A percentile compares a stretch with the other conserved stretches of the same genome.
Conservation (phyloP, 345 rosid species). For the Eucalyptus tenuipes region DNA sequence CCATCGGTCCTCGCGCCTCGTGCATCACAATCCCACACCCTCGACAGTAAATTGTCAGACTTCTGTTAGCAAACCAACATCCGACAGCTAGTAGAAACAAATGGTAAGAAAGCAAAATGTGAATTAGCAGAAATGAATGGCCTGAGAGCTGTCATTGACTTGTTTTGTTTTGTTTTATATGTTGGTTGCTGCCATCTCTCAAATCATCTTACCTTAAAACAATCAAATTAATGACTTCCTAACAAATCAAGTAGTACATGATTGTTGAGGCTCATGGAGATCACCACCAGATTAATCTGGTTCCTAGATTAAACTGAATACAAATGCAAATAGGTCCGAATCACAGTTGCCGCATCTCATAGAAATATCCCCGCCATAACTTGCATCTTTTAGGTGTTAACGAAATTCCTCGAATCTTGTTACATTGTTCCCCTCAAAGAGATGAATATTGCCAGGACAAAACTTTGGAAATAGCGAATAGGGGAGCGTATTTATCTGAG, state of each 20-base stretch:
- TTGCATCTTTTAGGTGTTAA: not conserved
- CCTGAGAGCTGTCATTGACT: not conserved
- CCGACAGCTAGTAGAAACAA: not conserved
- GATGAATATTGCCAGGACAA: not conserved
- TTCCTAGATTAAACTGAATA: not conserved
- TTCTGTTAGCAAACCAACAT: not conserved
- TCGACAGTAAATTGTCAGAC: not conserved
- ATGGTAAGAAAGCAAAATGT: not conserved
- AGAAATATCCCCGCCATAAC: not conserved
- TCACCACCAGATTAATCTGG: not conserved
- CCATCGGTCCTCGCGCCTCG: not conserved
- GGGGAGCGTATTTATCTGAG: slow-evolving; percentile 3
- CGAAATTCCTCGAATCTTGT: not conserved
- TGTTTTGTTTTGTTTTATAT: not conserved
- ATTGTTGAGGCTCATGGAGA: not conserved
- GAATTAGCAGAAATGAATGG: not conserved
- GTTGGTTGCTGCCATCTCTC: not conserved
- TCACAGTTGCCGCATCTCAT: not conserved
- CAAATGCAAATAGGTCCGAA: not conserved
- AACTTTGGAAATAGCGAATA: slow-evolving; percentile 15
- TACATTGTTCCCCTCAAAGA: not conserved
- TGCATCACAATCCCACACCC: not conserved
- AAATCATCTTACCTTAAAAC: not conserved
- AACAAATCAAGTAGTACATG: not conserved
- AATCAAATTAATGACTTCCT: not conserved